A percentile compares a stretch with the other conserved stretches of the same genome.
phyloP scores from a whole-genome alignment of 768 basidiomycete species.

The Podaxis sp. region DNA sequence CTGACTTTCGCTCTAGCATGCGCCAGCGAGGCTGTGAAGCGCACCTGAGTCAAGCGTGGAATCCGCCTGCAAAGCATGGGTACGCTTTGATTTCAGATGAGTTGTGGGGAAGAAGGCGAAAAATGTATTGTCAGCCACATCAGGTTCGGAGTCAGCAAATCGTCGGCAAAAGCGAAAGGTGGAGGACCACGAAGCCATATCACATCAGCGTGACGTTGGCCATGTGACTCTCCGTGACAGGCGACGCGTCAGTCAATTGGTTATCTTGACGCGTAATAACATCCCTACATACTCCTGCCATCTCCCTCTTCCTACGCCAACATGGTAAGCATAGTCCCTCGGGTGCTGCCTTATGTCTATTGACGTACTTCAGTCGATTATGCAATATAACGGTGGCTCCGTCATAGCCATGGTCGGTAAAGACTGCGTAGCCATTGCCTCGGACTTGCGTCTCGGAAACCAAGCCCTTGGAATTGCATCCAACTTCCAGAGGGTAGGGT shows the following conservation, averaged over 20 bases:
- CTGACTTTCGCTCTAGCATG: constrained; percentile 17
- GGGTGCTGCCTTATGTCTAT: neutral
- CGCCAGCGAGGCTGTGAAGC: neutral
- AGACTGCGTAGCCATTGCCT: constrained; percentile 98
- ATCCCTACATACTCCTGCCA: constrained; percentile 8
- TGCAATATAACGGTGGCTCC: constrained; percentile 96
- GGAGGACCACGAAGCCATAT: neutral
- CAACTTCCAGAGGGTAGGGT: constrained; percentile 89
- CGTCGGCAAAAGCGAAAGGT: neutral
- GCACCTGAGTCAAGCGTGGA: neutral
- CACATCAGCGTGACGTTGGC: constrained; percentile 3
- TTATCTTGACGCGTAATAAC: constrained; percentile 21
- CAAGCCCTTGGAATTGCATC: constrained; percentile 83
- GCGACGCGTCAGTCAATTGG: constrained; percentile 42
- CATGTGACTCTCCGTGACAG: constrained; percentile 31
- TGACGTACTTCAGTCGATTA: constrained; percentile 64
- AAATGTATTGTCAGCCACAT: constrained; percentile 1
- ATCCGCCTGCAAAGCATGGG: constrained; percentile 1
- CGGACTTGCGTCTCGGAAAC: constrained; percentile 88
- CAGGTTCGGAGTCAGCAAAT: neutral
- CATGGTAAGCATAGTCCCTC: constrained; percentile 35
- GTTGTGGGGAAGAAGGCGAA: neutral
- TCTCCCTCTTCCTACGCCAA: constrained; percentile 24
- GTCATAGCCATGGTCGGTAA: constrained; percentile 99
- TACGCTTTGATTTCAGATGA: neutral